Base-by-base conservation (phyloP, 129 eudicot species). In the Artemisia annua region DNA sequence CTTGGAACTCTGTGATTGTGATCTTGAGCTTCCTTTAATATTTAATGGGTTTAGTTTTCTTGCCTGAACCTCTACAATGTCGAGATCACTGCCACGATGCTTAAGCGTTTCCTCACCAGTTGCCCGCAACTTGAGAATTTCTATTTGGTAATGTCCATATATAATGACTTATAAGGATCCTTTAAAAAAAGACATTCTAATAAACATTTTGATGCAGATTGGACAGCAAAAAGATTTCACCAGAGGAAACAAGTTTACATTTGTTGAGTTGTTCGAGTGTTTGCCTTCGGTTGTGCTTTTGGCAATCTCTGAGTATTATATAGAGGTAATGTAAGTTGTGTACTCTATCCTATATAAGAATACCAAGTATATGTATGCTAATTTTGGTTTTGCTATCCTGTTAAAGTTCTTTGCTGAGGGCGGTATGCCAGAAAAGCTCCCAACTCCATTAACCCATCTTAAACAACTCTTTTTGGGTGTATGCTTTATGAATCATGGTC, bases 1-100 rank as follows among this genome's bases (percentile, higher is more conserved):
- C 2, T 11, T 77, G 15, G 59, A 48, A 16, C 63, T 77, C 52
- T 6, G 30, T 7, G 60, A 67, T 49, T 77, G 64, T 14, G 26
- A 7, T 4, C 16, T 77, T 24, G 26, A 69, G 18, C 70, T 58
- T 61, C 76, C 77, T 17, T 43, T 18, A 22, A 39, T 11, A 3
- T 69, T 78, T 26, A 19, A 20, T 15, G 82, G 76, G 52, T 78
- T 78, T 61, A 10, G 59, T 62, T 16, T 11, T 44, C 46, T 78
- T 14, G 53, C 35, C 18, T 69, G 69, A 17, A 30, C 18, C 44
- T 78, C 20, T 6, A 17, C 56, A 54, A 78, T 3, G 82, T 70
- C 16, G 14, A 6, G 46, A 43, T 78, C 43, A 15, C 26, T 70
- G 19, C 16, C 16, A 54, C 61, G 61, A 24, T n/a, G 46, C 48